phyloP scores from a whole-genome alignment of 2,329 filamentous ascomycete genomes.

The Colletotrichum salicis region DNA sequence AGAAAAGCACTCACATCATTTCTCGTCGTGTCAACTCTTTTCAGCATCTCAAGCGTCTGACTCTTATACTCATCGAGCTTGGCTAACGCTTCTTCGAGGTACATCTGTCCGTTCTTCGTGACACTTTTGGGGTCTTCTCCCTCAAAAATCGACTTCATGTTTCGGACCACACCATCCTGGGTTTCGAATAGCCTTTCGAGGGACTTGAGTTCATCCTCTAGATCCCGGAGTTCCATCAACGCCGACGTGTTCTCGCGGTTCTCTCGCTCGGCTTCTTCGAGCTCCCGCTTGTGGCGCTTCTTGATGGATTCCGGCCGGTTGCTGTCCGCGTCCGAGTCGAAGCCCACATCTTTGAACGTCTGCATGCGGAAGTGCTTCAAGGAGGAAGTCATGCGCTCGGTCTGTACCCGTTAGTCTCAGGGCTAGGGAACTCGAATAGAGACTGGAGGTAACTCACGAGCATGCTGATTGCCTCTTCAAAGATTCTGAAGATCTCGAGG shows the following conservation, averaged over 20 bases:
- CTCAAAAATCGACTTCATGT: constrained; percentile 21
- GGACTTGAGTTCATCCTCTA: constrained; percentile 71
- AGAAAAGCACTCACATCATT: constrained; percentile 53
- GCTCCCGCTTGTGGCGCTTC: constrained; percentile 52
- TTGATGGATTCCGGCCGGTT: constrained; percentile 56
- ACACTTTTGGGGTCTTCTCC: not conserved
- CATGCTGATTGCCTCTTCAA: constrained; percentile 73
- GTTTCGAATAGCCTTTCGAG: constrained; percentile 67
- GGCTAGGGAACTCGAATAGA: too few species aligned
- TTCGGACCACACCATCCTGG: constrained; percentile 61
- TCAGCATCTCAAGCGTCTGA: constrained; percentile 66
- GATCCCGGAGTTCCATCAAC: constrained; percentile 70
- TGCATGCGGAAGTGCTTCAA: constrained; percentile 71
- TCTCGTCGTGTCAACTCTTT: constrained; percentile 66
- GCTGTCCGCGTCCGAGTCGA: constrained; percentile 49
- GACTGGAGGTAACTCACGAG: constrained; percentile 52
- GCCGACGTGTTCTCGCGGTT: constrained; percentile 73
- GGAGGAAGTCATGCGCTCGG: constrained; percentile 70
- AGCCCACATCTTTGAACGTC: constrained; percentile 55
- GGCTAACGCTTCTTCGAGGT: constrained; percentile 63
- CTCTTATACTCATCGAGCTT: constrained; percentile 65
- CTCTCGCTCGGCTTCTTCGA: constrained; percentile 58
- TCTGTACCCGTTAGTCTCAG: constrained; percentile 49
- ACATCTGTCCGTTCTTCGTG: constrained; percentile 42
- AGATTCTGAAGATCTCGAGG: constrained; percentile 72